A percentile compares a stretch with the other conserved stretches of the same genome.
Evolutionary conservation across 2,329 filamentous ascomycete species (phyloP).

Genomic region (Sphaerostilbella broomeana): DNA sequence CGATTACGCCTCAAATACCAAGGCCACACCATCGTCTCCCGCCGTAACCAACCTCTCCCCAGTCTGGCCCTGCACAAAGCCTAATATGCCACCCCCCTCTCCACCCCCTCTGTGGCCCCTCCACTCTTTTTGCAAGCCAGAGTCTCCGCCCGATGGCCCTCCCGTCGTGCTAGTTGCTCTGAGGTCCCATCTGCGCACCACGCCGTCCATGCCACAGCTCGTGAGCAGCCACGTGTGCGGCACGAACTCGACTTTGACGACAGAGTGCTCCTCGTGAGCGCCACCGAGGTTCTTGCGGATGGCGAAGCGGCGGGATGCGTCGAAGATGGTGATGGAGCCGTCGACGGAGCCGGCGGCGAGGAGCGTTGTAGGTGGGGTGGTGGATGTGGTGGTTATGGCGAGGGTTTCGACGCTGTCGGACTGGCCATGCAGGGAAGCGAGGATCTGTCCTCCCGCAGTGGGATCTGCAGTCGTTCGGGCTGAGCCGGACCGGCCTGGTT

Average conservation of each 20-base stretch:
- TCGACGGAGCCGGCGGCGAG: slow-evolving; percentile 63
- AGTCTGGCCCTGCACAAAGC: slow-evolving; percentile 75
- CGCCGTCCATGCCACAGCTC: slow-evolving; percentile 85
- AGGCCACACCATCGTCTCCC: slow-evolving; percentile 71
- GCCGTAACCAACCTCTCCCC: slow-evolving; percentile 77
- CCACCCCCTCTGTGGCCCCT: slow-evolving; percentile 79
- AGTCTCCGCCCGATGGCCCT: slow-evolving; percentile 36
- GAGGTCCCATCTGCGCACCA: slow-evolving; percentile 81
- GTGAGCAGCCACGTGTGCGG: slow-evolving; percentile 65
- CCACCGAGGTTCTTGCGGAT: slow-evolving; percentile 75
- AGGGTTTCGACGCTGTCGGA: slow-evolving; percentile 70
- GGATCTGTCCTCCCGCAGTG: slow-evolving; percentile 51
- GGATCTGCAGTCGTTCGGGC: slow-evolving; percentile 33
- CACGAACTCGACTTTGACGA: slow-evolving; percentile 91
- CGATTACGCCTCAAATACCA: slow-evolving; percentile 60
- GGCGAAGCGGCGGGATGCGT: slow-evolving; percentile 78
- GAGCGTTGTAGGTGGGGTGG: slow-evolving; percentile 44
- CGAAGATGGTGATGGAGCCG: slow-evolving; percentile 77
- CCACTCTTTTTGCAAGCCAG: slow-evolving; percentile 79
- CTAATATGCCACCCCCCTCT: slow-evolving; percentile 81
- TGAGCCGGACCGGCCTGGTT: slow-evolving; percentile 29
- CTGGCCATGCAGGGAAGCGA: slow-evolving; percentile 78
- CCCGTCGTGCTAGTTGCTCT: slow-evolving; percentile 37
- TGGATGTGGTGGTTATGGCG: slow-evolving; percentile 43
- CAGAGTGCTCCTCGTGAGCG: slow-evolving; percentile 80